Conservation (phyloP, 805 yeast species). For the Suhomyces xylopsoci region DNA sequence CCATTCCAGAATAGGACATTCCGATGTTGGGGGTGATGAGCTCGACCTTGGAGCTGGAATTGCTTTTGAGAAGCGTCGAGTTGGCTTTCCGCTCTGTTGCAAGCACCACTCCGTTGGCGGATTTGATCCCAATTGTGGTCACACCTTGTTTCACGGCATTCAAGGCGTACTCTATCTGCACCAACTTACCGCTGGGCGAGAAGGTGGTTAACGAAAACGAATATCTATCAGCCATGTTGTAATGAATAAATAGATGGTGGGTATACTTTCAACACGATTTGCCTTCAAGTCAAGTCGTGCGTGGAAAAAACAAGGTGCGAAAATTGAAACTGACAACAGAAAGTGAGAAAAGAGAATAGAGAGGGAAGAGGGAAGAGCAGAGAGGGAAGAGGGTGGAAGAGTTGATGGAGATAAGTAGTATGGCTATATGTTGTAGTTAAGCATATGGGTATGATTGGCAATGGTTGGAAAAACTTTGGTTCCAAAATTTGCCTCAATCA, state of each 20-base stretch:
- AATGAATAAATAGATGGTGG: background rate
- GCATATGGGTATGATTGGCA: too few species aligned
- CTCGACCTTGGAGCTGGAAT: constrained; percentile 74
- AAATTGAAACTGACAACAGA: too few species aligned
- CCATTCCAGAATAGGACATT: constrained; percentile 97
- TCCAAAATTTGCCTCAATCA: too few species aligned
- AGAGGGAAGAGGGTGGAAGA: background rate
- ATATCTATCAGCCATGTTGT: constrained; percentile 91
- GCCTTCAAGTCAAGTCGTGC: constrained; percentile 8
- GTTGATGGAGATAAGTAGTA: background rate
- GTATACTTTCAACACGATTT: constrained; percentile 3
- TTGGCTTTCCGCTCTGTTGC: constrained; percentile 94
- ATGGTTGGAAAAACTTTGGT: too few species aligned
- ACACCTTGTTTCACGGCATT: constrained; percentile 98
- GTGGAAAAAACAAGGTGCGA: background rate
- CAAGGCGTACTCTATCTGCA: constrained; percentile 95
- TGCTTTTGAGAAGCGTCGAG: constrained; percentile 72
- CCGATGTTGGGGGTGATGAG: constrained; percentile 92
- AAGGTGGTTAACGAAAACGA: constrained; percentile 96
- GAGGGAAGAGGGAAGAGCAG: background rate
- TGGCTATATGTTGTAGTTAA: background rate
- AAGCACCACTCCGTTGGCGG: constrained; percentile 92
- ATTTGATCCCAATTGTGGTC: constrained; percentile 88
- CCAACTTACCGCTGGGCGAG: constrained; percentile 97
- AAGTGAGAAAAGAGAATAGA: background rate